Conservation (phyloP, 2,329 filamentous ascomycete species). For the Sporothrix inflata region DNA sequence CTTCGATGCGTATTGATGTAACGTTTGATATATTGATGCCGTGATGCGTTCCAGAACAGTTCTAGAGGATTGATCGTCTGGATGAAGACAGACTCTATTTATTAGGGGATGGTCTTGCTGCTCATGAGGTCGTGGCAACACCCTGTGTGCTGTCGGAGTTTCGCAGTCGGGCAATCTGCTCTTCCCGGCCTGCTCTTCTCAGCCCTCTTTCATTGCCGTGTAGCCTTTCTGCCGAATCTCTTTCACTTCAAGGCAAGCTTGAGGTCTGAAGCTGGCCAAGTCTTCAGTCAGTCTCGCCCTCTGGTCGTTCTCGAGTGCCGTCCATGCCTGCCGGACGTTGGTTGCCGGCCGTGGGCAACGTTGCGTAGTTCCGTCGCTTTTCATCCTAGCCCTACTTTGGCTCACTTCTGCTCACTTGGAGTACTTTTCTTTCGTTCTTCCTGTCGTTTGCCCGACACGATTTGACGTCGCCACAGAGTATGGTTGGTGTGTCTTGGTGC, state of each 20-base stretch:
- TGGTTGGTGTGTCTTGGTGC: neutral
- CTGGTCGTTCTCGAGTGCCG: too few relatives aligned
- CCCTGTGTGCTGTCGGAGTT: constrained; percentile 3
- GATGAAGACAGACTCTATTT: neutral
- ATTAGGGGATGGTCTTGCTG: neutral
- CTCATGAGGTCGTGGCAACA: neutral
- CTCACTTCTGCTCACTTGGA: too few relatives aligned
- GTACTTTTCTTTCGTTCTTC: neutral
- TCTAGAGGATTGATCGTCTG: neutral
- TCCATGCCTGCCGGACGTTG: neutral
- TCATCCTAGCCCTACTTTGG: neutral
- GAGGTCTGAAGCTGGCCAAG: too few relatives aligned
- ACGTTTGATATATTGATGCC: neutral
- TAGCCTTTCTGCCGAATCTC: too few relatives aligned
- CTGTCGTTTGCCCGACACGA: neutral
- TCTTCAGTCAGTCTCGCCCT: too few relatives aligned
- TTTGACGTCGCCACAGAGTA: neutral
- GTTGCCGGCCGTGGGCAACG: neutral
- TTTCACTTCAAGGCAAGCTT: too few relatives aligned
- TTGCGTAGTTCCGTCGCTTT: neutral
- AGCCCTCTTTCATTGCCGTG: neutral
- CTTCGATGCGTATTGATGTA: neutral
- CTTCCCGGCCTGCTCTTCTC: neutral
- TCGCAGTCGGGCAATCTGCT: neutral
- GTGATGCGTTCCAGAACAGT: neutral